Conservation (phyloP, 331 rosid genomes). For the Phaseolus coccineus region DNA sequence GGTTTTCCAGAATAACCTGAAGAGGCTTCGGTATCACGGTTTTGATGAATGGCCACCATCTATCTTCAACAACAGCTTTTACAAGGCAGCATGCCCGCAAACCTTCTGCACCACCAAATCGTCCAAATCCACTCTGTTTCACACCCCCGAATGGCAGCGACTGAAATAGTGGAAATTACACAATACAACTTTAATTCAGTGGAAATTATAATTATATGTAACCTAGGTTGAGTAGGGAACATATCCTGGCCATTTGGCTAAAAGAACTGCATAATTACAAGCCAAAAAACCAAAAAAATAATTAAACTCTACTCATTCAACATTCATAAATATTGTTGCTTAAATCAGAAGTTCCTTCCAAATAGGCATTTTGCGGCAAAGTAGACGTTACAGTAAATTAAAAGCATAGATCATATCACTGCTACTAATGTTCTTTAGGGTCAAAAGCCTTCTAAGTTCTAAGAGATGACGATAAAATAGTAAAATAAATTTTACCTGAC, state of each 20-base stretch:
- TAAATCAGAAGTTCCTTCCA: constrained; percentile 21
- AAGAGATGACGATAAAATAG: constrained; percentile 10
- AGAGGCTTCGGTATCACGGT: constrained; percentile 84
- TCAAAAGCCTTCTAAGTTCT: not conserved
- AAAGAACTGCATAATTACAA: constrained; percentile 31
- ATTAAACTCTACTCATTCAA: not conserved
- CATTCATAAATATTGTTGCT: constrained; percentile 6
- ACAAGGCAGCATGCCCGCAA: constrained; percentile 94
- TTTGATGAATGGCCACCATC: constrained; percentile 89
- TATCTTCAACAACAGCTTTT: constrained; percentile 88
- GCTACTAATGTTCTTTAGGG: constrained; percentile 16
- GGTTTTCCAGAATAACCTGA: constrained; percentile 63
- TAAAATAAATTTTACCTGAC: constrained; percentile 66
- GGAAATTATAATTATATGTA: constrained; percentile 21
- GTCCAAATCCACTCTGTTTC: constrained; percentile 90
- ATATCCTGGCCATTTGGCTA: constrained; percentile 28
- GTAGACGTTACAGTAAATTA: not conserved
- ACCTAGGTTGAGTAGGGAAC: constrained; percentile 3
- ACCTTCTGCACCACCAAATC: constrained; percentile 90
- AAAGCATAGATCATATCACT: constrained; percentile 12
- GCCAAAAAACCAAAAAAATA: not conserved
- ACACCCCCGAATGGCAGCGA: constrained; percentile 96
- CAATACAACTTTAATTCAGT: constrained; percentile 35
- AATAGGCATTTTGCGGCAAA: constrained; percentile 3
- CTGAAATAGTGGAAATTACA: constrained; percentile 55